phyloP scores from a whole-genome alignment of 495 filamentous ascomycete genomes.

The Trichoderma parareesei region DNA sequence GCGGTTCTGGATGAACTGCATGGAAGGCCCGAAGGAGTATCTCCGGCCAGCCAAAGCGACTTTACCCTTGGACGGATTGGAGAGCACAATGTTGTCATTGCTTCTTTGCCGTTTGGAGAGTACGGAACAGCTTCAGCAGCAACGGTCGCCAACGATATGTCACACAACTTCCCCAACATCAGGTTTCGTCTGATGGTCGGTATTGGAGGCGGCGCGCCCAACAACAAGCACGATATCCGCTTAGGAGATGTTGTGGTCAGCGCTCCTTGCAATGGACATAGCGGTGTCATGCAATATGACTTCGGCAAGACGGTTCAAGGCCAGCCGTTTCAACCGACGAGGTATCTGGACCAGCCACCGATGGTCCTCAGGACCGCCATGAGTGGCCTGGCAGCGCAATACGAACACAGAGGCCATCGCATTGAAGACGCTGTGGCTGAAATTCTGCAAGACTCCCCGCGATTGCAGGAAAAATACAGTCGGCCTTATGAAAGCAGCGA shows the following conservation, averaged over 20 bases:
- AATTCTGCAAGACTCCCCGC: constrained; percentile 18
- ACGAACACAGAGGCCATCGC: constrained; percentile 17
- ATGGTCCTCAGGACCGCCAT: constrained; percentile 18
- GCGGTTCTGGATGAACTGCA: constrained; percentile 30
- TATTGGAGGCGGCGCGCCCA: constrained; percentile 36
- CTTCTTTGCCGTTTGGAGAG: constrained; percentile 27
- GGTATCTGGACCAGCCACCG: constrained; percentile 30
- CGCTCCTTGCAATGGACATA: constrained; percentile 12
- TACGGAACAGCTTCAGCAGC: constrained; percentile 31
- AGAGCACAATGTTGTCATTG: constrained; percentile 35
- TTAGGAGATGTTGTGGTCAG: constrained; percentile 24
- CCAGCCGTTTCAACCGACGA: constrained; percentile 20
- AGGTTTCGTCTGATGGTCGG: constrained; percentile 39
- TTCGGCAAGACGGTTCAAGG: constrained; percentile 22
- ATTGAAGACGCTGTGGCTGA: constrained; percentile 20
- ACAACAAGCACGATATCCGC: constrained; percentile 24
- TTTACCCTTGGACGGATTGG: constrained; percentile 29
- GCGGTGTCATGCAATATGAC: constrained; percentile 26
- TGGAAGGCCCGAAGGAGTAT: constrained; percentile 18
- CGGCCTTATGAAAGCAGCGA: constrained; percentile 22
- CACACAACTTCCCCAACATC: constrained; percentile 32
- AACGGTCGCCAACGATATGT: constrained; percentile 27
- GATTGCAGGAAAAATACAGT: constrained; percentile 21
- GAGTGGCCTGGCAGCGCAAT: constrained; percentile 13
- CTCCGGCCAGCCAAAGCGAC: constrained; percentile 23